Conservation (phyloP, 1,284 basidiomycete species). For the Cutaneotrichosporon curvatum region DNA sequence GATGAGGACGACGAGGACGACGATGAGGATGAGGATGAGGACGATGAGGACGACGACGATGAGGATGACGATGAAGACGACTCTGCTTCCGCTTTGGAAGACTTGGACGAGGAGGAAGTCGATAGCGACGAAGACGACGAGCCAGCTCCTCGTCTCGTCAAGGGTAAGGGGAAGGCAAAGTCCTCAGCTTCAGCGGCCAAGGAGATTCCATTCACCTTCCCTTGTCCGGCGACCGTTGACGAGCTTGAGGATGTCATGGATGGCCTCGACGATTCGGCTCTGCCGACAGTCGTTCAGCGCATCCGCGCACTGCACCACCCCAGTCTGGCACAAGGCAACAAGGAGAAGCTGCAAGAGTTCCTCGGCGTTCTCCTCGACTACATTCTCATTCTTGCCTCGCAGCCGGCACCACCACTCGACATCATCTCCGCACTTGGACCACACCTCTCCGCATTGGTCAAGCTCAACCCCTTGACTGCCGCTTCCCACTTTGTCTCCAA, state of each 20-base stretch:
- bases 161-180: constrained; percentile 46
- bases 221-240: constrained; percentile 77
- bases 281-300: constrained; percentile 79
- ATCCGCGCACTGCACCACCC: constrained; percentile 88
- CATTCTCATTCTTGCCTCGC: constrained; percentile 66
- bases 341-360: constrained; percentile 79
- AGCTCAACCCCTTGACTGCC: constrained; percentile 70
- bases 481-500: constrained; percentile 77
- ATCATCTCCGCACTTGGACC: constrained; percentile 63
- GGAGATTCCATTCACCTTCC: constrained; percentile 85
- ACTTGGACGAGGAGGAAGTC: constrained; percentile 27
- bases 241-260: constrained; percentile 80
- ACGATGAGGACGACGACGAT: constrained; percentile 31
- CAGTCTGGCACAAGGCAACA: constrained; percentile 83
- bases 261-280: constrained; percentile 59
- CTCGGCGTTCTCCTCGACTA: constrained; percentile 85
- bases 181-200: constrained; percentile 48
- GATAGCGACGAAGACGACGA: constrained; percentile 18
- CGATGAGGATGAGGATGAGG: constrained; percentile 31
- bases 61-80: constrained; percentile 36
- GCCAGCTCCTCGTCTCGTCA: constrained; percentile 8
- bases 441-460: constrained; percentile 72
- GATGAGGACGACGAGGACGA: constrained; percentile 28
- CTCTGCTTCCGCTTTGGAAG: constrained; percentile 31
- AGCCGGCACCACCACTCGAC: constrained; percentile 55